These are phyloP conservation scores for Oldenlandia corymbosa DNA, from an alignment of 257 asterid genomes.

Conservation along the genomic window DNA sequence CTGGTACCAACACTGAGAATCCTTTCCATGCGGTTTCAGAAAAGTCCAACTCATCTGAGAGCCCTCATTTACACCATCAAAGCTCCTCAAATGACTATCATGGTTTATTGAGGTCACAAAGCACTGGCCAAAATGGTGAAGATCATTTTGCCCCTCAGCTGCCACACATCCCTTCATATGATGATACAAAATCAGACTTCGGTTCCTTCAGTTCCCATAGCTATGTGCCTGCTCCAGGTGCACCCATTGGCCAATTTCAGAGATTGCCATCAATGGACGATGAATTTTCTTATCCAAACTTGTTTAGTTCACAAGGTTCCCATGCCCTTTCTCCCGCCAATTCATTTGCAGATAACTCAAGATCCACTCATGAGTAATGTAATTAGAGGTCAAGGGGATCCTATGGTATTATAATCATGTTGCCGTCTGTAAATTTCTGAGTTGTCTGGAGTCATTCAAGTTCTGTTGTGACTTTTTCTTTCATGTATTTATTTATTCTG, in stretches of 20 bases:
- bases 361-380: constrained; percentile 25
- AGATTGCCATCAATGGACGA: constrained; percentile 75
- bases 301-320: constrained; percentile 57
- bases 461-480: background rate
- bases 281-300: constrained; percentile 80
- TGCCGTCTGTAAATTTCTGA: constrained; percentile 12
- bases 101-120: constrained; percentile 27
- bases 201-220: constrained; percentile 27
- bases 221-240: constrained; percentile 21
- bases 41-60: constrained; percentile 20
- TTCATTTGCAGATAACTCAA: constrained; percentile 42
- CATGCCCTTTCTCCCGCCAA: constrained; percentile 30
- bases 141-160: constrained; percentile 11
- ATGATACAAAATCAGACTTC: constrained; percentile 20
- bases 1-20: constrained; percentile 33
- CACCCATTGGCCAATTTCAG: constrained; percentile 49
- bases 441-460: background rate
- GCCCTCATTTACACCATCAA: constrained; percentile 24
- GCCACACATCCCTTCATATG: constrained; percentile 21
- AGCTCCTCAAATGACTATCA: constrained; percentile 29
- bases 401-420: background rate
- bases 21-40: constrained; percentile 42
- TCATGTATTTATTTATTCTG: background rate
- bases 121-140: constrained; percentile 16
- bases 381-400: constrained; percentile 2